These are phyloP conservation scores for Thuidium tamariscinum DNA, from an alignment of 225 moss, liverwort and hornwort genomes.

Conservation along the genomic window DNA sequence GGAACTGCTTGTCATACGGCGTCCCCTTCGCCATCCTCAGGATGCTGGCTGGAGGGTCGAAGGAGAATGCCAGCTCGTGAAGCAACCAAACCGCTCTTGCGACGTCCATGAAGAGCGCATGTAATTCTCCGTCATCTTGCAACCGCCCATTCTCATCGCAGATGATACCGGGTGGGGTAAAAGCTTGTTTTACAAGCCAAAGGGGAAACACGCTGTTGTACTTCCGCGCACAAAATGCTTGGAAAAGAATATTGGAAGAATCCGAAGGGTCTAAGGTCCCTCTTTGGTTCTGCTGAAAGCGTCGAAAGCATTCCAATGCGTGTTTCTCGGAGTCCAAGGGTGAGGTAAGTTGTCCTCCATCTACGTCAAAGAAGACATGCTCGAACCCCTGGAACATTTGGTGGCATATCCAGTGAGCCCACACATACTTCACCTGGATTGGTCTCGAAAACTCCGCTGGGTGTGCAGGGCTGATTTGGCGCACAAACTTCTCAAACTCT, in stretches of 20 bases:
- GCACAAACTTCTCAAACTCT: neutral
- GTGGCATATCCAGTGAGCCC: neutral
- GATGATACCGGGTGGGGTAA: no score
- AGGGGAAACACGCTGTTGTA: neutral
- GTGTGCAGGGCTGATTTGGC: neutral
- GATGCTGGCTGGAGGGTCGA: slow-evolving; percentile 22
- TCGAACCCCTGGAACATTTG: neutral
- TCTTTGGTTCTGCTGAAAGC: neutral
- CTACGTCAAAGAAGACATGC: neutral
- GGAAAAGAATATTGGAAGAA: neutral
- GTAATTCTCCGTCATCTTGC: neutral
- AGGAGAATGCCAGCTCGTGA: slow-evolving; percentile 10
- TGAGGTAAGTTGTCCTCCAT: neutral
- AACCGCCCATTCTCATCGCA: neutral
- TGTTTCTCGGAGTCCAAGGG: neutral
- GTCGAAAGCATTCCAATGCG: neutral
- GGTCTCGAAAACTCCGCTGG: neutral
- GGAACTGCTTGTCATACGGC: neutral
- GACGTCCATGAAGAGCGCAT: neutral
- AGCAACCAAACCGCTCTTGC: neutral
- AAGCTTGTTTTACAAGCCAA: neutral
- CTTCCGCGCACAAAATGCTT: neutral
- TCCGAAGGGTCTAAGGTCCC: neutral
- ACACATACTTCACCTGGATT: neutral
- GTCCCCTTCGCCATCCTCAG: neutral